Evolutionary conservation across 2,329 filamentous ascomycete genomes (phyloP), one percentile per base, ranked within the genome.

Genomic region (Corinectria fuckeliana): DNA sequence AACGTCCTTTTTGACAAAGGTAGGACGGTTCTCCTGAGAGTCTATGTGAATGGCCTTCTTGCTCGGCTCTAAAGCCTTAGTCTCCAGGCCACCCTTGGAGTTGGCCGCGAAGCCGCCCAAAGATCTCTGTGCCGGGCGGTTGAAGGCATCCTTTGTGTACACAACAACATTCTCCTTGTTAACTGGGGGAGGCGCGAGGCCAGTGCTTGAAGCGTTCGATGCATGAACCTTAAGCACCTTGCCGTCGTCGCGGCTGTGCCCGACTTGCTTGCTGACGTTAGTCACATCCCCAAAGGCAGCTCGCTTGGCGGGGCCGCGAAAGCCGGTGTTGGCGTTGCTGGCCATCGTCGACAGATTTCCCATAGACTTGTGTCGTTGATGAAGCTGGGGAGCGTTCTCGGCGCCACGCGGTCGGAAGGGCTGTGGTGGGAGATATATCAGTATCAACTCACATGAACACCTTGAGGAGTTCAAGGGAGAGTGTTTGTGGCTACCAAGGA

Each of bases 351-450:
- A 63, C 42, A 91, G 66, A 83, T 84, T 77, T 77, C 89, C 76
- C 75, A 87, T 88, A 8, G 93, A 96, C 77, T 96, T 96, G 78
- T 92, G 89, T 63, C 90, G 89, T 69, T 92, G 88, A 69, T 96
- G 91, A 62, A 93, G 79, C 52, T 84, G 56, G 9, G 71, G 72
- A 21, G 68, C 79, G 67, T 85, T 84, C 60, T 81, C 76, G 53
- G 76, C 90, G 85, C 74, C 74, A 63, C 76, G 76, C 55, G 75
- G 74, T 69, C 77, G 75, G 56, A 74, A 76, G 58, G 77, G 77
- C 77, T 81, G 58, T 41, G 56, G 44, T 51, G 18, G 16, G 56
- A 36, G 56, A n/a, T 26, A 50, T 39, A 49, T 70, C 59, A 70
- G 68, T 58, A 48, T 28, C 39, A 26, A 26, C 26, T 54, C 36